A percentile compares a stretch with the other conserved stretches of the same genome.
These are phyloP conservation scores for Starmerella khaoyaiensis DNA, from an alignment of 805 yeast species.

Conservation along the genomic window DNA sequence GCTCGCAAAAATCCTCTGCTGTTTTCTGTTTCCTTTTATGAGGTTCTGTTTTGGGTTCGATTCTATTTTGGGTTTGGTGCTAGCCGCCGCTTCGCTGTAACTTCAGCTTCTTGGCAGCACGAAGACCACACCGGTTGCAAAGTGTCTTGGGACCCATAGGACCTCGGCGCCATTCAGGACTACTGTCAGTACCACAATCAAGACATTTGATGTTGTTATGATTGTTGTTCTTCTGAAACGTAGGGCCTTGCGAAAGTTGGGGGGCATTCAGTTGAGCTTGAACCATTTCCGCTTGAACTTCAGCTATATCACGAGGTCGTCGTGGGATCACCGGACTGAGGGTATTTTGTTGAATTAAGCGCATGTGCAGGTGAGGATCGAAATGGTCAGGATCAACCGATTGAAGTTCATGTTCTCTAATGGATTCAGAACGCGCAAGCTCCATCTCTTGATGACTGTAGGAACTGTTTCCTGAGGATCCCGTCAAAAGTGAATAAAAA, in stretches of 20 bases:
- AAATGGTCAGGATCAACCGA: constrained; percentile 18
- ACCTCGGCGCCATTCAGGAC: constrained; percentile 92
- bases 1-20: too few species aligned
- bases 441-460: constrained; percentile 12
- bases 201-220: constrained; percentile 30
- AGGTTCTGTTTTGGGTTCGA: too few species aligned
- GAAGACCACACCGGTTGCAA: constrained; percentile 85
- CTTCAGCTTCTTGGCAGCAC: constrained; percentile 32
- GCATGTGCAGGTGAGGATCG: constrained; percentile 18
- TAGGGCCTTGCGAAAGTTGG: constrained; percentile 3
- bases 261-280: constrained; percentile 2
- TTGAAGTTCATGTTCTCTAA: constrained; percentile 16
- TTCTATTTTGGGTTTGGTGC: constrained; percentile 8
- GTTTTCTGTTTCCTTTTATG: too few species aligned
- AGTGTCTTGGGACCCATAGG: constrained; percentile 71
- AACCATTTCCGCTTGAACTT: constrained; percentile 17
- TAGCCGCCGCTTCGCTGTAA: too few species aligned
- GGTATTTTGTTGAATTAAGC: constrained; percentile 11
- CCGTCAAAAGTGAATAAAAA: constrained; percentile 19
- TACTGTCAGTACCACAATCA: constrained; percentile 61
- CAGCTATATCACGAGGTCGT: constrained; percentile 17
- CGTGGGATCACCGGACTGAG: constrained; percentile 14
- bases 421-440: constrained; percentile 8
- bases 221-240: constrained; percentile 4
- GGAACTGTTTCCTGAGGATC: constrained; percentile 1